These are phyloP conservation scores for Cucumis cinereus DNA, from an alignment of 306 rosid species.

Conservation along the genomic window DNA sequence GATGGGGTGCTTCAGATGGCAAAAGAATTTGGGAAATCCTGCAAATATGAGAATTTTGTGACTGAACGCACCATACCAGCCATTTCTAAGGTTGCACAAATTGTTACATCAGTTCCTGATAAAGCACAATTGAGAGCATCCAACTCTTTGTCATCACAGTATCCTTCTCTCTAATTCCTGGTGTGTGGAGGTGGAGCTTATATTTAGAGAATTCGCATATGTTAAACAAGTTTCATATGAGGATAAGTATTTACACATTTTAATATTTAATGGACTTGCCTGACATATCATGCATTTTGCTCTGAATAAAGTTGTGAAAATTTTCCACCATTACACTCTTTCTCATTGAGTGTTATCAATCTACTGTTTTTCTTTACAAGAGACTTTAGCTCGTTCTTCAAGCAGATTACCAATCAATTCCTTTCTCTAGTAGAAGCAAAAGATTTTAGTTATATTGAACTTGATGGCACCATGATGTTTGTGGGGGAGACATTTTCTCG, in stretches of 20 bases:
- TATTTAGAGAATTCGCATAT: background rate
- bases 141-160: slow-evolving; percentile 67
- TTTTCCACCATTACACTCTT: background rate
- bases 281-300: background rate
- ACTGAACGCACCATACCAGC: slow-evolving; percentile 22
- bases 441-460: slow-evolving; percentile 11
- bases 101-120: slow-evolving; percentile 84
- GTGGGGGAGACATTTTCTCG: slow-evolving; percentile 78
- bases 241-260: background rate
- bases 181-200: background rate
- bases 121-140: slow-evolving; percentile 61
- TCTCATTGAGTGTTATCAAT: background rate
- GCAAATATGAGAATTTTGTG: slow-evolving; percentile 14
- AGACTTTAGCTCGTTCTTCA: slow-evolving; percentile 64
- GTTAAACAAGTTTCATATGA: background rate
- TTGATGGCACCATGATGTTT: slow-evolving; percentile 43
- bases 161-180: slow-evolving; percentile 31
- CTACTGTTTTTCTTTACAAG: slow-evolving; percentile 33
- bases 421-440: slow-evolving; percentile 50
- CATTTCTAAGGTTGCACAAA: slow-evolving; percentile 56
- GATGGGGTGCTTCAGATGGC: slow-evolving; percentile 73
- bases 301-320: background rate
- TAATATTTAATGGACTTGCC: background rate
- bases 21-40: slow-evolving; percentile 46
- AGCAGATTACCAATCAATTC: slow-evolving; percentile 54